These are phyloP conservation scores for Roridomyces roridus DNA, from an alignment of 768 basidiomycete species.

Conservation along the genomic window DNA sequence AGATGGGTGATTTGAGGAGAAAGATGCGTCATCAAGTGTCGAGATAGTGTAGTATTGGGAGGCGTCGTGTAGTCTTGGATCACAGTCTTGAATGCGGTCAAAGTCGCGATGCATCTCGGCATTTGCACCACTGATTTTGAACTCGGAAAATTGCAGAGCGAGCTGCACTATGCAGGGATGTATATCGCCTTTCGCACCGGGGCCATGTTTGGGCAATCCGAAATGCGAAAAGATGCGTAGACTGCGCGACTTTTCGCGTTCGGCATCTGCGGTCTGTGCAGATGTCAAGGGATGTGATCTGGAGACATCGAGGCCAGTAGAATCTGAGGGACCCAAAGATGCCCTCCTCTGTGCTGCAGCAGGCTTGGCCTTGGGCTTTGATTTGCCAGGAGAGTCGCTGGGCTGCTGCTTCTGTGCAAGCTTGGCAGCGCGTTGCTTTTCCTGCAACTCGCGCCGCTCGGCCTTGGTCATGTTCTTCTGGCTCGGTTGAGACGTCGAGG, in stretches of 20 bases:
- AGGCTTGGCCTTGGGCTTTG: slow-evolving; percentile 31
- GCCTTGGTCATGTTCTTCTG: slow-evolving; percentile 84
- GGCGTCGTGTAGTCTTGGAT: slow-evolving; percentile 92
- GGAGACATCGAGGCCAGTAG: slow-evolving; percentile 25
- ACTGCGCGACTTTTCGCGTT: slow-evolving; percentile 59
- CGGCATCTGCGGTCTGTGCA: slow-evolving; percentile 32
- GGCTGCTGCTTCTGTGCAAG: slow-evolving; percentile 46
- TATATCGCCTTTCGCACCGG: slow-evolving; percentile 78
- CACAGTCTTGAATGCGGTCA: slow-evolving; percentile 91
- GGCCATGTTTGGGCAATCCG: slow-evolving; percentile 69
- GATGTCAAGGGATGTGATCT: slow-evolving; percentile 15
- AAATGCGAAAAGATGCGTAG: slow-evolving; percentile 88
- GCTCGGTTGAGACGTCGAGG: slow-evolving; percentile 44
- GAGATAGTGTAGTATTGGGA: slow-evolving; percentile 82
- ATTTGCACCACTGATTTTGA: slow-evolving; percentile 93
- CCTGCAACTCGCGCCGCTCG: slow-evolving; percentile 80
- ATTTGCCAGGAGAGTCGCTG: slow-evolving; percentile 18
- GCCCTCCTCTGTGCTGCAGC: slow-evolving; percentile 31
- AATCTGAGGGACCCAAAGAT: slow-evolving; percentile 30
- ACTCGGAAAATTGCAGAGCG: slow-evolving; percentile 89
- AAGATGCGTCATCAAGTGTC: slow-evolving; percentile 90
- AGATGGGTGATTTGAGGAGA: slow-evolving; percentile 93
- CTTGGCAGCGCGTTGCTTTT: slow-evolving; percentile 83
- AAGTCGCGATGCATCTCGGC: slow-evolving; percentile 93
- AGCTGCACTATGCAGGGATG: slow-evolving; percentile 89